Conservation (phyloP, 768 basidiomycete genomes). For the Podaxis sp. region DNA sequence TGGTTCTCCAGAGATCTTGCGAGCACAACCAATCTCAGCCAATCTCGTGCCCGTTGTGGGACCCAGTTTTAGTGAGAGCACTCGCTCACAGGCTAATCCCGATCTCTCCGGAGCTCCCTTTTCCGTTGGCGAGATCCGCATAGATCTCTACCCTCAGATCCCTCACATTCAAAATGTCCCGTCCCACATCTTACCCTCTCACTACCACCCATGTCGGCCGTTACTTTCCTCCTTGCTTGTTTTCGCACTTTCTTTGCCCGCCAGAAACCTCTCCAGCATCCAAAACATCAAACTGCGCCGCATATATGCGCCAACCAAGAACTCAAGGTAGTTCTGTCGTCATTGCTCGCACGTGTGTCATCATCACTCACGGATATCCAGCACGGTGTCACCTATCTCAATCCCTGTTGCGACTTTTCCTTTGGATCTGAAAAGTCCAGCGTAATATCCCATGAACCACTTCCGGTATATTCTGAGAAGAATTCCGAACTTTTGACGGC, state of each 20-base stretch:
- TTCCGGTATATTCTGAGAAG: conserved; percentile 36
- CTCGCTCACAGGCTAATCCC: conserved; percentile 9
- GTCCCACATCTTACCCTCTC: conserved; percentile 9
- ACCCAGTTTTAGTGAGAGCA: not conserved
- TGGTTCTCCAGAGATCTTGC: conserved; percentile 5
- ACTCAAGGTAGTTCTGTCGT: conserved; percentile 1
- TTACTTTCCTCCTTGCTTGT: conserved; percentile 27
- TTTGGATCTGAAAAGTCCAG: conserved; percentile 23
- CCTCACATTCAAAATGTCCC: conserved; percentile 19
- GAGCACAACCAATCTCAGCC: not conserved
- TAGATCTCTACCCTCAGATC: conserved; percentile 6
- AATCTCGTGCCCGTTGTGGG: no score
- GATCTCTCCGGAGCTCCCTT: conserved; percentile 16
- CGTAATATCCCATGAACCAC: conserved; percentile 25
- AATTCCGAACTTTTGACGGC: conserved; percentile 17
- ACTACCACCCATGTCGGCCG: conserved; percentile 18
- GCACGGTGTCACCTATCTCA: conserved; percentile 26
- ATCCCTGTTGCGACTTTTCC: conserved; percentile 42
- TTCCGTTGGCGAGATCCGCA: conserved; percentile 6
- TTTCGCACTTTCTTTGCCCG: conserved; percentile 27
- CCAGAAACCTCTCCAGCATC: conserved; percentile 11
- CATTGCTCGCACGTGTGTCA: not conserved
- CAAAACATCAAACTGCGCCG: conserved; percentile 5
- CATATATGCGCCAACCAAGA: not conserved
- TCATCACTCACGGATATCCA: not conserved